A percentile compares a stretch with the other conserved stretches of the same genome.
phyloP scores from a whole-genome alignment of 2,329 filamentous ascomycete genomes.

The Hypoxylon sp. region DNA sequence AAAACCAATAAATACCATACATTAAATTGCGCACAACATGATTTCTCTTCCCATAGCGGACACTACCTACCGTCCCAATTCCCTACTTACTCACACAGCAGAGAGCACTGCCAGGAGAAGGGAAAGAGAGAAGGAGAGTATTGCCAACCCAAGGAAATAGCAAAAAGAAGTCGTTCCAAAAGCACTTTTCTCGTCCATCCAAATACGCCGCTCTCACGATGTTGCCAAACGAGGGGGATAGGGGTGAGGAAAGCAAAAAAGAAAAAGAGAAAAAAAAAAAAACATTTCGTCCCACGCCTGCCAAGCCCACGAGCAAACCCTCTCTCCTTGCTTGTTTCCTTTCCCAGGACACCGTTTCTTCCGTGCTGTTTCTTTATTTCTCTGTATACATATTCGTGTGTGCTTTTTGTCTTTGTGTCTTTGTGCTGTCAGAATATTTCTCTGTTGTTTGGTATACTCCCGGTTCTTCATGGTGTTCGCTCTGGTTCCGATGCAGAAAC shows the following conservation, averaged over 20 bases:
- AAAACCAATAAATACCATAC: constrained; percentile 18
- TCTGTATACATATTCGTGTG: constrained; percentile 1
- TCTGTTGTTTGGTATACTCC: constrained; percentile 19
- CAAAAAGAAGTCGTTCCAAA: constrained; percentile 7
- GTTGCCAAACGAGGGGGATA: constrained; percentile 2
- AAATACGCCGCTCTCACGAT: constrained; percentile 13
- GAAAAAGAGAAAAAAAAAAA: constrained; percentile 6
- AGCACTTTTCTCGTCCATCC: constrained; percentile 35
- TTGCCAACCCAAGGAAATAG: constrained; percentile 3
- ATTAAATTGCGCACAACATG: constrained; percentile 25
- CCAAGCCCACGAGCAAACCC: not conserved
- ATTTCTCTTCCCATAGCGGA: constrained; percentile 14
- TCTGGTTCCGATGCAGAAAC: constrained; percentile 33
- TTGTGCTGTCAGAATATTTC: constrained; percentile 23
- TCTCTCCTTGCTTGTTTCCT: not conserved
- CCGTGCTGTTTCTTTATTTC: constrained; percentile 14
- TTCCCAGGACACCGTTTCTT: constrained; percentile 8
- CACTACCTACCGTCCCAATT: constrained; percentile 2
- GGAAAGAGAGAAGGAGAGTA: not conserved
- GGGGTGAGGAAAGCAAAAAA: constrained; percentile 14
- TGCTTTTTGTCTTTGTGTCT: not conserved
- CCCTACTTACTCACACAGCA: not conserved
- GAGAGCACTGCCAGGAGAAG: not conserved
- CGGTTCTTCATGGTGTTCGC: constrained; percentile 32
- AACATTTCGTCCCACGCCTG: not conserved